Conservation (phyloP, 306 rosid genomes). For the Psophocarpus tetragonolobus region DNA sequence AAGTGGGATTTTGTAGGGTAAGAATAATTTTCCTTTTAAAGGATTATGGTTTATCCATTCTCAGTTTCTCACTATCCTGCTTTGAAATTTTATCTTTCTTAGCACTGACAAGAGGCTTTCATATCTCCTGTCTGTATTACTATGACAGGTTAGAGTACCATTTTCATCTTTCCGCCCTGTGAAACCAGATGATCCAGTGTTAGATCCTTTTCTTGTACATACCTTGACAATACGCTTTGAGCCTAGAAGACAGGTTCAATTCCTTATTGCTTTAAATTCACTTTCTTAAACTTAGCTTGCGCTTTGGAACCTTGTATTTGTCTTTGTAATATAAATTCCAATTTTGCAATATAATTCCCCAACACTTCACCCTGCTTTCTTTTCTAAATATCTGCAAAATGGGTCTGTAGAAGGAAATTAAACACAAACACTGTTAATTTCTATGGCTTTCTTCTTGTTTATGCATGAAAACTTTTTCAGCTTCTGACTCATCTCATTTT, state of each 20-base stretch:
- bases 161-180: slow-evolving; percentile 94
- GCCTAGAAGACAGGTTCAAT: slow-evolving; percentile 92
- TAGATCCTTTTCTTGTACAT: slow-evolving; percentile 96
- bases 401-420: background rate
- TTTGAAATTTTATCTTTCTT: background rate
- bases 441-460: too few relatives aligned
- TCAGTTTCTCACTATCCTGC: slow-evolving; percentile 7
- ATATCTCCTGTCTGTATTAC: slow-evolving; percentile 26
- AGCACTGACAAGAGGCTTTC: slow-evolving; percentile 27
- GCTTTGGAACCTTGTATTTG: slow-evolving; percentile 16
- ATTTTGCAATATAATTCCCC: slow-evolving; percentile 17
- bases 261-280: slow-evolving; percentile 24
- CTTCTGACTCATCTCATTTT: too few relatives aligned
- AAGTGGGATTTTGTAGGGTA: slow-evolving; percentile 97
- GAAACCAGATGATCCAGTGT: slow-evolving; percentile 82
- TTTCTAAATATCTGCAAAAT: slow-evolving; percentile 1
- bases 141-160: slow-evolving; percentile 89
- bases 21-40: slow-evolving; percentile 26
- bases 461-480: too few relatives aligned
- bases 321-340: background rate
- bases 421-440: too few relatives aligned
- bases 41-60: slow-evolving; percentile 8
- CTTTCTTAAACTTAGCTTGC: slow-evolving; percentile 13
- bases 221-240: slow-evolving; percentile 94
- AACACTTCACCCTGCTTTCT: background rate